Conservation (phyloP, 2,329 filamentous ascomycete genomes). For the Juglanconis sp. region DNA sequence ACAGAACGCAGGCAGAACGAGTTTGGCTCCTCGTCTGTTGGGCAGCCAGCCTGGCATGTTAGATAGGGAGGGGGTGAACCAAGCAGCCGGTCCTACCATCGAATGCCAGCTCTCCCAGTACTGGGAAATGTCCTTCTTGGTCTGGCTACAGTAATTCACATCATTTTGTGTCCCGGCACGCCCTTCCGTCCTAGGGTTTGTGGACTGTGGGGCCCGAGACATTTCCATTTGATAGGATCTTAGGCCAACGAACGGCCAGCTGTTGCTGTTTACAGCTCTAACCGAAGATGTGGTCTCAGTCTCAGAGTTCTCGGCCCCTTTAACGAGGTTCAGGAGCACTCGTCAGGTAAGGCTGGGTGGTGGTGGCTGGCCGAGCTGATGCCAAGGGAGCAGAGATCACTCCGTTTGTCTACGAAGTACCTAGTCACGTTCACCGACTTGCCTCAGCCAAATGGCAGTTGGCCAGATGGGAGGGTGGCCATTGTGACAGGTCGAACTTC, state of each 20-base stretch:
- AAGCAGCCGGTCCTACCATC: background rate
- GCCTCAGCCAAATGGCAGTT: background rate
- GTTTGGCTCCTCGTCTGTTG: background rate
- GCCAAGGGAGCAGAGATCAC: too few species aligned
- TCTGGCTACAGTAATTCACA: background rate
- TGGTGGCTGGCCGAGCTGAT: too few species aligned
- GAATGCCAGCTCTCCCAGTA: background rate
- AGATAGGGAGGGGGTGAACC: background rate
- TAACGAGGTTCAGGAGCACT: too few species aligned
- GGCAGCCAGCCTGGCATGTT: background rate
- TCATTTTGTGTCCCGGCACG: slow-evolving; percentile 1
- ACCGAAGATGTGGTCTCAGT: too few species aligned
- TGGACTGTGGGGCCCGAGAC: slow-evolving; percentile 2
- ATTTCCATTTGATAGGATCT: background rate
- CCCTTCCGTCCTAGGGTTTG: background rate
- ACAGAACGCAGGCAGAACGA: background rate
- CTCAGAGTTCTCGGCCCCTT: too few species aligned
- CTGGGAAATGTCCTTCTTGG: background rate
- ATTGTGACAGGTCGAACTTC: background rate
- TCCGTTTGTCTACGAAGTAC: too few species aligned
- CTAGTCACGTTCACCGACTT: background rate
- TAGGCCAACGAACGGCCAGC: background rate
- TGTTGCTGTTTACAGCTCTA: too few species aligned
- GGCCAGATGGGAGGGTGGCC: background rate
- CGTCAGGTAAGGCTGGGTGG: too few species aligned